Percentiles rank a stretch among this genome's conserved stretches.
Evolutionary conservation across 768 basidiomycete species (phyloP).

Genomic region (Leucogyrophana mollusca): DNA sequence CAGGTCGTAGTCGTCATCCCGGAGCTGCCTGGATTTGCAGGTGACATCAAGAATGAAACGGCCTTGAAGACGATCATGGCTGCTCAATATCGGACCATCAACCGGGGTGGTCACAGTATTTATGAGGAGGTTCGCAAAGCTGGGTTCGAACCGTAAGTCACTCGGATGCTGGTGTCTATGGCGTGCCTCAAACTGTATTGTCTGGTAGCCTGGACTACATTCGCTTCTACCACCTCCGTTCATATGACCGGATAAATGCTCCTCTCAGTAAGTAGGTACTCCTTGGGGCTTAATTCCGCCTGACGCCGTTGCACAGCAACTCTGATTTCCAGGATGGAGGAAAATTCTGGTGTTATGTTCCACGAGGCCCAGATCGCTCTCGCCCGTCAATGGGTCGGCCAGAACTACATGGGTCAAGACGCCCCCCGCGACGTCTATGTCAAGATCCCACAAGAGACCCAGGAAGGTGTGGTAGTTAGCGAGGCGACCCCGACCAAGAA

Average conservation of each 20-base stretch:
- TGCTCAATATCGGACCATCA: conserved; percentile 85
- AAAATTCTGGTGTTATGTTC: conserved; percentile 75
- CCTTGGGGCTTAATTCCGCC: conserved; percentile 17
- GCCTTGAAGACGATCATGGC: conserved; percentile 83
- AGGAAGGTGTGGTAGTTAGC: conserved; percentile 46
- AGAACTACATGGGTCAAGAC: conserved; percentile 32
- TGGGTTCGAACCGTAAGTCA: conserved; percentile 73
- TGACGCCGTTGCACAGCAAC: conserved; percentile 24
- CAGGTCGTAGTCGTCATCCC: conserved; percentile 88
- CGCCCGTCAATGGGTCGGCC: conserved; percentile 70
- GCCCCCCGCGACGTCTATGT: conserved; percentile 55
- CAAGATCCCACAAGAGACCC: conserved; percentile 50
- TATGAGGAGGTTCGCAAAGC: conserved; percentile 78
- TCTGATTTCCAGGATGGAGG: conserved; percentile 70
- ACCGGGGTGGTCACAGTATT: conserved; percentile 84
- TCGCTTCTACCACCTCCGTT: conserved; percentile 87
- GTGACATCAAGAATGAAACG: conserved; percentile 68
- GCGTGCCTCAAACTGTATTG: not conserved
- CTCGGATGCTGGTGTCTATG: not conserved
- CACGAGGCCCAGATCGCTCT: conserved; percentile 86
- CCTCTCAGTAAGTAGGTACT: conserved; percentile 50
- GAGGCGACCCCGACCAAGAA: conserved; percentile 55
- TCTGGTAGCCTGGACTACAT: conserved; percentile 72
- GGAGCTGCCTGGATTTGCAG: conserved; percentile 88
- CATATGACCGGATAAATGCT: conserved; percentile 89